These are phyloP conservation scores for Solidago caesia DNA, from an alignment of 129 eudicot genomes.

Conservation along the genomic window DNA sequence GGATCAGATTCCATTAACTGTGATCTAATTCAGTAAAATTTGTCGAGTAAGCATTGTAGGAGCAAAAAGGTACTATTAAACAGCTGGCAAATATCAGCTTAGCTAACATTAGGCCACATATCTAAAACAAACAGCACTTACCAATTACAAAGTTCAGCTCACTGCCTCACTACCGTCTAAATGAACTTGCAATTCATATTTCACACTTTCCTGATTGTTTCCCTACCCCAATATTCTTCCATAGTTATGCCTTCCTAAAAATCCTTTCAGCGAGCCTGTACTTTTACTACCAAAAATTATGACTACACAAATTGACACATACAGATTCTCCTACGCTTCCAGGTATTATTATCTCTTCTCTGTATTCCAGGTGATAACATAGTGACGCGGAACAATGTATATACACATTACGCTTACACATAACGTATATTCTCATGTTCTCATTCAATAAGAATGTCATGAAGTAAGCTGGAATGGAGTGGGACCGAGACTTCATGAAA, in stretches of 20 bases:
- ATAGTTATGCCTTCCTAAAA: background rate
- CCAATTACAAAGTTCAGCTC: background rate
- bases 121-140: background rate
- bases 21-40: background rate
- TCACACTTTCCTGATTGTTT: background rate
- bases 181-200: background rate
- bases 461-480: too few relatives aligned
- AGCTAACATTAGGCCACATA: slow-evolving; percentile 3
- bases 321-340: background rate
- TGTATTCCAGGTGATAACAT: slow-evolving; percentile 1
- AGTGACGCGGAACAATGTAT: background rate
- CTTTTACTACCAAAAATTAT: background rate
- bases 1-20: background rate
- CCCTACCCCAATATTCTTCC: slow-evolving; percentile 8
- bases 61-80: background rate
- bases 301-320: slow-evolving; percentile 1
- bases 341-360: background rate
- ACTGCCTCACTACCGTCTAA: background rate
- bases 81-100: background rate
- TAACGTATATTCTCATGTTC: too few relatives aligned
- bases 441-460: too few relatives aligned
- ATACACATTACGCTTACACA: background rate
- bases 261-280: background rate
- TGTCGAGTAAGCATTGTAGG: slow-evolving; percentile 6
- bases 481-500: too few relatives aligned